Percentiles rank a stretch among this genome's conserved stretches.
phyloP scores from a whole-genome alignment of 331 rosid genomes.

The Rhamnella rubrinervis region DNA sequence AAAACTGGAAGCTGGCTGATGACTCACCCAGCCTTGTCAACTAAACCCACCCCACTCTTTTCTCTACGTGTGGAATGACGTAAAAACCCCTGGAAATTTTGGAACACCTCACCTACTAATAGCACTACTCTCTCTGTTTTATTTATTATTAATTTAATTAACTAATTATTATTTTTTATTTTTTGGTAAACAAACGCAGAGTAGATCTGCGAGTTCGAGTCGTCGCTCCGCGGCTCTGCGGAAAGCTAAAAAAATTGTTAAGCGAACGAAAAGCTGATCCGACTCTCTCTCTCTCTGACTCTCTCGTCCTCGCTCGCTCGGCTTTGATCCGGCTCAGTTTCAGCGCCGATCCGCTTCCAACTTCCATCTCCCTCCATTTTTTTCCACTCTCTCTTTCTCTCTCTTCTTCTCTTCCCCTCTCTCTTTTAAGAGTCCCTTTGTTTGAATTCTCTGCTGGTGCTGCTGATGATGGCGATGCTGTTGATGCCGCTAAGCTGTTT shows the following conservation, averaged over 20 bases:
- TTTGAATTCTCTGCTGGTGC: background rate
- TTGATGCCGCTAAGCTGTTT: background rate
- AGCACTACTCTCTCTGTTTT: background rate
- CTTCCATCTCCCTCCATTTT: constrained; percentile 24
- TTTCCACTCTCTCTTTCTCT: constrained; percentile 5
- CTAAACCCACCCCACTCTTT: too few species aligned
- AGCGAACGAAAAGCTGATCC: background rate
- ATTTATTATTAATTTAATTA: too few species aligned
- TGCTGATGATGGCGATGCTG: too few species aligned
- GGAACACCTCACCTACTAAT: too few species aligned
- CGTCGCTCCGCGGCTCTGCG: constrained; percentile 41
- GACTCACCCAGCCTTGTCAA: too few species aligned
- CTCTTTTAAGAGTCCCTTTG: background rate
- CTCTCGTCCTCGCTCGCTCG: constrained; percentile 24
- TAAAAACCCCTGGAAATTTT: too few species aligned
- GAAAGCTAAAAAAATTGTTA: background rate
- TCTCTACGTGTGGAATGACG: too few species aligned
- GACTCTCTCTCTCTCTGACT: constrained; percentile 37
- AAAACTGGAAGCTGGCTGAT: too few species aligned
- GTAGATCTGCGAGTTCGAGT: constrained; percentile 20
- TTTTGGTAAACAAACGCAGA: background rate
- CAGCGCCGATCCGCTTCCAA: constrained; percentile 59
- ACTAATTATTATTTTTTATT: too few species aligned
- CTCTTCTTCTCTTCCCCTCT: background rate
- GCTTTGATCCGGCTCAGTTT: constrained; percentile 50